phyloP scores from a whole-genome alignment of 441 rosid genomes.

The Capsella rubella region DNA sequence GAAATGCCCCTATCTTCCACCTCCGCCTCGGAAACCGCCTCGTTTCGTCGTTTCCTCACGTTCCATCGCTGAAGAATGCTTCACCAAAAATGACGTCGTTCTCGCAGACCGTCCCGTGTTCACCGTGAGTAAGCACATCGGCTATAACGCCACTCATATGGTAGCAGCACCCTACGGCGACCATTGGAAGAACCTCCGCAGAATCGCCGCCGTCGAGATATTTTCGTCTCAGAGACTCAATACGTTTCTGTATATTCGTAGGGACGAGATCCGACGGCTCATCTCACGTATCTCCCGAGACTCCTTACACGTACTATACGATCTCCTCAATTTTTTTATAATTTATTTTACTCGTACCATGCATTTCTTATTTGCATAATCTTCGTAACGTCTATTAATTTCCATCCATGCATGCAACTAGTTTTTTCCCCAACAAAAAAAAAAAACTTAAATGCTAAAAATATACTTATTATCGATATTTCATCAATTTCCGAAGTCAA shows the following conservation, averaged over 20 bases:
- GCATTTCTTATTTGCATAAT: no score
- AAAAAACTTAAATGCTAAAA: no score
- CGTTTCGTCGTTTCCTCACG: constrained; percentile 53
- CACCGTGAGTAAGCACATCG: constrained; percentile 48
- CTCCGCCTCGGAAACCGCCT: constrained; percentile 55
- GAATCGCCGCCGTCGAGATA: constrained; percentile 54
- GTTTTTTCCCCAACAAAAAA: background rate
- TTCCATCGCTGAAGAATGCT: constrained; percentile 54
- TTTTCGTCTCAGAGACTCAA: constrained; percentile 55
- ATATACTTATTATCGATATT: no score
- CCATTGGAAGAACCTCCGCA: constrained; percentile 77
- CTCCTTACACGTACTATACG: constrained; percentile 33
- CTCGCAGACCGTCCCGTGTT: constrained; percentile 56
- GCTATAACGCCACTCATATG: constrained; percentile 53
- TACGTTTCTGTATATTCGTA: constrained; percentile 42
- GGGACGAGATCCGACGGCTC: constrained; percentile 53
- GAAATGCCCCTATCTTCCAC: constrained; percentile 16
- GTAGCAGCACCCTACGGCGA: constrained; percentile 48
- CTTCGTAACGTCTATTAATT: no score
- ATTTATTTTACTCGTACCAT: background rate
- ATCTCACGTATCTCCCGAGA: constrained; percentile 39
- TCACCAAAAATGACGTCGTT: constrained; percentile 53
- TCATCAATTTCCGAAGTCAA: background rate
- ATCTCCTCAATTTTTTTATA: background rate
- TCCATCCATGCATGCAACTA: background rate